Evolutionary conservation across 352 stramenopile genomes (phyloP), one percentile per base, ranked within the genome.

Genomic region (Pythium chondricola): DNA sequence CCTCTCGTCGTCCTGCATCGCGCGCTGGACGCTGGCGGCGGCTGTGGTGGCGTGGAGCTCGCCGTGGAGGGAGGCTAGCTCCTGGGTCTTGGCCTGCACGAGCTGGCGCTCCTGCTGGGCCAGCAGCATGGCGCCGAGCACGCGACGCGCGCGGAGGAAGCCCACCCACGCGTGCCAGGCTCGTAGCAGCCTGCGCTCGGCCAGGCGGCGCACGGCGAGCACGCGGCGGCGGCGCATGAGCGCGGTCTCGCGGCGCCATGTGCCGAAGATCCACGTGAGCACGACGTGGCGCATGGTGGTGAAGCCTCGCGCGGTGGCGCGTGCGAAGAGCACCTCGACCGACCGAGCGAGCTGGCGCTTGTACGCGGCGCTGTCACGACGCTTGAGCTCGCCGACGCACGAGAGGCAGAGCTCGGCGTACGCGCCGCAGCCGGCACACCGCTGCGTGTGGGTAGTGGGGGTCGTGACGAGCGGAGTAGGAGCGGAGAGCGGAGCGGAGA

Each of bases 101-200:
- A 63, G 55, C 5, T 56, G 66, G 43, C 87, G 74, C 49, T 90
- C 64, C 8, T 68, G 53, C 26, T 85, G 60, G 1, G 79, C 79
- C 26, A 83, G 88, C 17, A 88, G 40, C 71, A 88, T 87, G 0
- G 79, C 79, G n/a, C 79, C 79, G 36, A 88, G 40, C 18, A 83
- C 74, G 25, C 76, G 65, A 2, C 76, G 65, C 43, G 84, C 56
- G 49, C 82, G 75, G 27, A 85, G 50, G 43, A 76, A 80, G 13
- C 67, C 43, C n/a, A 64, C 69, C 76, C 79, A 90, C 22, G 43
- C 61, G 9, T 55, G 60, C 55, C 68, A 82, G 0, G 69, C 53
- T 4, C 63, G 68, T 32, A 66, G 69, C 37, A 85, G 46, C 0
- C 51, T 56, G 16, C 64, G 55, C 5, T 61, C 59, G 43, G 76